Evolutionary conservation across 305 asterid genomes (phyloP), one percentile per base, ranked within the genome.

Genomic region (Fraxinus paxiana): DNA sequence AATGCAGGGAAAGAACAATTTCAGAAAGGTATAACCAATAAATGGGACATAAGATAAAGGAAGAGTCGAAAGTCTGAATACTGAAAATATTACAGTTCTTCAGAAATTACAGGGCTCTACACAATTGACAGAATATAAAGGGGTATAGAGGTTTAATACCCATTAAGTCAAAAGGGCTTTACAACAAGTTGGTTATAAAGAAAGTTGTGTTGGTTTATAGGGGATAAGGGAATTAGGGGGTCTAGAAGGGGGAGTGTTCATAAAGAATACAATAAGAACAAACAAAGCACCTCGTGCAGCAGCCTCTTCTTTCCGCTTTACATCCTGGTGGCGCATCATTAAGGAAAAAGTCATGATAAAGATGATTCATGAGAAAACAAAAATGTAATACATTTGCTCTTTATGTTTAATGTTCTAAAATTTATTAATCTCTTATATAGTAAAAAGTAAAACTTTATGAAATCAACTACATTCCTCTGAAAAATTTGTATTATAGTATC

Each of bases 281-380:
- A 71, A 80, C 72, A 83, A 82, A 74, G 65, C 77, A 93, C 98
- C 98, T 89, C 97, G 90, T 69, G 97, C 92, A 76, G 96, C 98
- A 81, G 99, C 97, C 84, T 95, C 98, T 91, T 95, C 99, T 86
- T 86, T 95, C 84, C 91, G 91, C 88, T 81, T 94, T 76, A 95
- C 93, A 56, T 92, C 98, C 98, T 95, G 90, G 82, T 83, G 37
- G 18, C 12, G 1, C 74, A 67, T 67, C 33, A 56, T 13, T 46
- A 81, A 51, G n/a, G 77, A 75, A 56, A 35, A 26, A 46, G 41
- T 76, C 26, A 30, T 18, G 74, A 78, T 72, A 56, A 59, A 18
- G 20, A 13, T 67, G 74, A 13, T 30, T 28, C 20, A 26, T 30
- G 13, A 67, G 38, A 67, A 67, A 28, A 67, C 20, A 4, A 67